Evolutionary conservation across 208 protist genomes (phyloP), one percentile per base, ranked within the genome.

Genomic region (Angomonas deanei): DNA sequence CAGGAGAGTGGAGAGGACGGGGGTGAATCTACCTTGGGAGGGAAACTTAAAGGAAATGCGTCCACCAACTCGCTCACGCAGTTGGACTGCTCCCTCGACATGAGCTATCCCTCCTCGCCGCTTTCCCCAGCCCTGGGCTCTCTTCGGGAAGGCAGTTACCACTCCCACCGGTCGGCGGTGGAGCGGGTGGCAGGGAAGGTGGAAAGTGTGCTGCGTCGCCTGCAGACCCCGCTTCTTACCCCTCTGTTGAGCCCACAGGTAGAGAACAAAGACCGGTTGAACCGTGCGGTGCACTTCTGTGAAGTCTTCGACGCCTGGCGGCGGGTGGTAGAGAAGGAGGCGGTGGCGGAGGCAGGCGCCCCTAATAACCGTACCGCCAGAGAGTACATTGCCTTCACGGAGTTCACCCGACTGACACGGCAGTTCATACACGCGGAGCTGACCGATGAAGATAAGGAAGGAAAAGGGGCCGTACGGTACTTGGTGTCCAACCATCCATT

Each of bases 401-500:
- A 34, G 39, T 67, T 47, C 15, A 68, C 24, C 23, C 55, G 61
- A 50, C 67, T 52, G 53, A 52, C 30, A 47, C 64, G 38, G 21
- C 50, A 49, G 55, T 62, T 32, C 21, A 56, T 63, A 30, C 23
- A 38, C 67, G 61, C 48, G 36, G 46, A 64, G 38, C 17, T 68
- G 27, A 39, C 50, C 15, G n/a, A 66, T 33, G 50, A 67, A 38
- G 42, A 57, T 6, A 50, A 52, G 21, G 30, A 38, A n/a, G 32
- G 38, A 8, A 19, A 49, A 34, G 11, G 15, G 59, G 60, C 17
- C 36, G 21, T 39, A 13, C 38, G 49, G 21, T 70, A 78, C 42
- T 33, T 57, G 21, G 64, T 72, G 23, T 59, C 77, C 5, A 67
- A 72, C 15, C 69, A 88, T 26, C 66, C 68, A 3, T 78, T 92